A percentile compares a stretch with the other conserved stretches of the same genome.
Evolutionary conservation across 345 rosid genomes (phyloP).

Genomic region (Melaleuca quinquenervia): DNA sequence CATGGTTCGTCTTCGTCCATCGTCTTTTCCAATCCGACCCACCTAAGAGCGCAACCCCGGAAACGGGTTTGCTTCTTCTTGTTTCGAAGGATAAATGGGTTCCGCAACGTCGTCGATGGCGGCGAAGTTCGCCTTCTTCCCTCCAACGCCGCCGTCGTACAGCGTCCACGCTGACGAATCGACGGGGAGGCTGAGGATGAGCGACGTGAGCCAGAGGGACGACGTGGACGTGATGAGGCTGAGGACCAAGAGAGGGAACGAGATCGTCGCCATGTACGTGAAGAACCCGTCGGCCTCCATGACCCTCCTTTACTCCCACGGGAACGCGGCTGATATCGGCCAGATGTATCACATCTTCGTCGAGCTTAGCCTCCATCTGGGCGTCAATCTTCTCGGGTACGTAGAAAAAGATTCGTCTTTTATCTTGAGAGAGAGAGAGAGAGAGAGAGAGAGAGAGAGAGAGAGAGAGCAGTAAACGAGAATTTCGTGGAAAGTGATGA

Average conservation of each 20-base stretch:
- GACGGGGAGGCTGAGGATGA: constrained; percentile 37
- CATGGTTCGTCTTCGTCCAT: background rate
- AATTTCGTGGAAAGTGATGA: background rate
- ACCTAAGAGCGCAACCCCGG: background rate
- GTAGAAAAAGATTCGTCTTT: constrained; percentile 3
- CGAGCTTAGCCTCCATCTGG: constrained; percentile 64
- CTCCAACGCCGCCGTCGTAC: constrained; percentile 92
- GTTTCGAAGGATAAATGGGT: constrained; percentile 33
- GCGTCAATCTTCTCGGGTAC: constrained; percentile 80
- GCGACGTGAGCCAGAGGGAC: constrained; percentile 30
- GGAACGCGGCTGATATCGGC: constrained; percentile 90
- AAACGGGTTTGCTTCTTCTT: background rate
- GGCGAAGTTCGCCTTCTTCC: constrained; percentile 78
- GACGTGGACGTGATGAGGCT: constrained; percentile 58
- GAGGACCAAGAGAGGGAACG: constrained; percentile 57
- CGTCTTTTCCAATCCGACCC: background rate
- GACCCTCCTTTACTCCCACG: constrained; percentile 81
- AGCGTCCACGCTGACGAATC: constrained; percentile 31
- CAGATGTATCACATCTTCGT: constrained; percentile 58
- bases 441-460: background rate
- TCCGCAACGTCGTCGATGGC: constrained; percentile 85
- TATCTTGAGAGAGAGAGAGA: background rate
- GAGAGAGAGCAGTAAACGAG: background rate
- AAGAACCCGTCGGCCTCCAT: constrained; percentile 64
- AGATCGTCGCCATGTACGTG: constrained; percentile 54